A percentile compares a stretch with the other conserved stretches of the same genome.
phyloP scores from a whole-genome alignment of 495 filamentous ascomycete species.

The Penicillium paradoxum region DNA sequence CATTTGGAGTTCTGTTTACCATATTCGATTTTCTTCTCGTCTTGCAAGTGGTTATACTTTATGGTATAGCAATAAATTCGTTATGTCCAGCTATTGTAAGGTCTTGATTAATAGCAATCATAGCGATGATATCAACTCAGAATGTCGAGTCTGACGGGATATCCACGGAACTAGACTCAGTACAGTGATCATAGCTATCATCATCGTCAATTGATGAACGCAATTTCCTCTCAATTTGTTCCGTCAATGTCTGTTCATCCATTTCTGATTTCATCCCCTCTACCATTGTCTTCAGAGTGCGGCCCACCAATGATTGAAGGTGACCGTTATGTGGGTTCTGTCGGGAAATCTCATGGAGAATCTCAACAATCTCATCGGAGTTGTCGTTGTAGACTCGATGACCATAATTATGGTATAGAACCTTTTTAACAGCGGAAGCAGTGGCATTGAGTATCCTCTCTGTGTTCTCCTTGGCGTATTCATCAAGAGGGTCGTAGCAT shows the following conservation, averaged over 20 bases:
- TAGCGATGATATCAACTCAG: not conserved
- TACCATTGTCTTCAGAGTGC: not conserved
- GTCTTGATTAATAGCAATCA: not conserved
- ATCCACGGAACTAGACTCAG: not conserved
- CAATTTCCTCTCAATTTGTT: not conserved
- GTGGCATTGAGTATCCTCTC: too few species aligned
- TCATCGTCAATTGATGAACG: not conserved
- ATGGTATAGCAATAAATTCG: not conserved
- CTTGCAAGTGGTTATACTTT: too few species aligned
- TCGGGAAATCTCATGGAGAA: not conserved
- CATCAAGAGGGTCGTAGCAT: not conserved
- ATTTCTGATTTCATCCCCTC: not conserved
- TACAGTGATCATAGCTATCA: not conserved
- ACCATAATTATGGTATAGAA: too few species aligned
- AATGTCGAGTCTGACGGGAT: not conserved
- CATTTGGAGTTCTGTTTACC: too few species aligned
- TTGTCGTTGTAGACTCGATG: too few species aligned
- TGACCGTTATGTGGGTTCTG: not conserved
- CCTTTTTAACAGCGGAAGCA: too few species aligned
- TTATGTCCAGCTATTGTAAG: not conserved
- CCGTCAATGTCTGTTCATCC: not conserved
- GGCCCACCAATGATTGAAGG: not conserved
- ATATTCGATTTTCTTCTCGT: too few species aligned
- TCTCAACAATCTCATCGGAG: not conserved
- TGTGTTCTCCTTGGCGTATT: not conserved